Conservation (phyloP, 2,329 filamentous ascomycete genomes). For the Diaporthe sp. region DNA sequence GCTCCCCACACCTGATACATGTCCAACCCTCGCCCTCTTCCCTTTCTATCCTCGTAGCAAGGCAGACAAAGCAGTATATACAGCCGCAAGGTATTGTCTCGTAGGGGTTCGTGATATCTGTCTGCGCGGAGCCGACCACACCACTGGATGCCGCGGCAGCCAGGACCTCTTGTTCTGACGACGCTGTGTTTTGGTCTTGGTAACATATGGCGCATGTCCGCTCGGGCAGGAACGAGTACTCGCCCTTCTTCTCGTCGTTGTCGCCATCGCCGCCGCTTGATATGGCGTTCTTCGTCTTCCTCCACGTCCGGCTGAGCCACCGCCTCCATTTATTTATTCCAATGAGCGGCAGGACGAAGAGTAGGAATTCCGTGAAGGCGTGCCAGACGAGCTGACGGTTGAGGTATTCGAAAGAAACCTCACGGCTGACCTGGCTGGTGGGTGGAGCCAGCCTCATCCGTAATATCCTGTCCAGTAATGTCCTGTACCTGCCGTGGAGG, state of each 20-base stretch:
- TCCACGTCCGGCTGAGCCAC: conserved; percentile 90
- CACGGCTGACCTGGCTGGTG: conserved; percentile 86
- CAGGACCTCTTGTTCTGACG: conserved; percentile 82
- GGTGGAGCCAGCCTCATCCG: conserved; percentile 88
- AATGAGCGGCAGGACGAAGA: conserved; percentile 96
- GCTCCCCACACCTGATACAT: conserved; percentile 88
- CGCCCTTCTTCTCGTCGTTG: conserved; percentile 72
- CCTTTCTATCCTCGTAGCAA: conserved; percentile 89
- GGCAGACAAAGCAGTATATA: conserved; percentile 95
- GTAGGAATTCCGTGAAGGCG: conserved; percentile 98
- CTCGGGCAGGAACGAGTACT: conserved; percentile 89
- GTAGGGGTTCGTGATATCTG: conserved; percentile 97
- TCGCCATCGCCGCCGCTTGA: conserved; percentile 54
- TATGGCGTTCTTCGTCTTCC: conserved; percentile 79
- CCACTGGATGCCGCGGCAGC: conserved; percentile 77
- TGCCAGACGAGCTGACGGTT: conserved; percentile 99
- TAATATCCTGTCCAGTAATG: conserved; percentile 87
- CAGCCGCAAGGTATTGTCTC: conserved; percentile 91
- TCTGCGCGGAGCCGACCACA: conserved; percentile 88
- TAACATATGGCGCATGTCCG: conserved; percentile 98
- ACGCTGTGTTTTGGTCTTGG: conserved; percentile 86
- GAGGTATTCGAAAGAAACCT: conserved; percentile 97
- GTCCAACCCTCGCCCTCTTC: conserved; percentile 96
- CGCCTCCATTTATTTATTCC: conserved; percentile 93
- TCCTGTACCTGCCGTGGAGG: conserved; percentile 90